Conservation (phyloP, 352 stramenopile genomes). For the Pythium aristosporum region DNA sequence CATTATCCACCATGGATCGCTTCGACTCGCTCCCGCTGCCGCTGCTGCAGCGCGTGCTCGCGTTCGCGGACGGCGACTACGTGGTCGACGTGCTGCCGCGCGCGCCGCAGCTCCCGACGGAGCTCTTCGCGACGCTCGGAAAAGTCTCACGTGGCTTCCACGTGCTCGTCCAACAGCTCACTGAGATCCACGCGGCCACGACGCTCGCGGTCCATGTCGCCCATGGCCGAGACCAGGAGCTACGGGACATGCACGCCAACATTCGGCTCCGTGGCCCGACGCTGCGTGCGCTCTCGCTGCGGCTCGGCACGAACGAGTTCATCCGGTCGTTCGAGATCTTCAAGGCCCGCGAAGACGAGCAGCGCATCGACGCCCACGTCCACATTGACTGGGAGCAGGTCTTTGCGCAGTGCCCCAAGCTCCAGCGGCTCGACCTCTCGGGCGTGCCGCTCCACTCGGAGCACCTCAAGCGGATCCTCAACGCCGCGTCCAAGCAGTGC, state of each 20-base stretch:
- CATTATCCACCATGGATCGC: slow-evolving; percentile 10
- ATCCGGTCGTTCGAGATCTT: slow-evolving; percentile 27
- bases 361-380: slow-evolving; percentile 18
- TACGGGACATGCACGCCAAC: neutral
- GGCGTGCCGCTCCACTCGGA: slow-evolving; percentile 16
- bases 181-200: neutral
- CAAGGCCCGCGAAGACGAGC: slow-evolving; percentile 19
- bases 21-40: slow-evolving; percentile 19
- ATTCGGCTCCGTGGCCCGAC: neutral
- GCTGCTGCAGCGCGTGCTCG: slow-evolving; percentile 24
- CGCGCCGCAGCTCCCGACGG: slow-evolving; percentile 8
- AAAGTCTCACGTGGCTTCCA: slow-evolving; percentile 15
- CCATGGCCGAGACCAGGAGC: slow-evolving; percentile 3
- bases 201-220: slow-evolving; percentile 12
- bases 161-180: slow-evolving; percentile 12
- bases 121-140: slow-evolving; percentile 14
- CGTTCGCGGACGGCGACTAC: slow-evolving; percentile 22
- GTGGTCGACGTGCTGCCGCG: slow-evolving; percentile 17
- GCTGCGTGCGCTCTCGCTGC: slow-evolving; percentile 16
- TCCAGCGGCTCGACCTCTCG: slow-evolving; percentile 25
- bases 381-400: slow-evolving; percentile 26
- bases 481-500: slow-evolving; percentile 12
- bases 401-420: slow-evolving; percentile 11
- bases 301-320: slow-evolving; percentile 22
- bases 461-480: slow-evolving; percentile 16